These are phyloP conservation scores for Euptelea pleiosperma DNA, from an alignment of 164 flowering plant genomes.

Conservation along the genomic window DNA sequence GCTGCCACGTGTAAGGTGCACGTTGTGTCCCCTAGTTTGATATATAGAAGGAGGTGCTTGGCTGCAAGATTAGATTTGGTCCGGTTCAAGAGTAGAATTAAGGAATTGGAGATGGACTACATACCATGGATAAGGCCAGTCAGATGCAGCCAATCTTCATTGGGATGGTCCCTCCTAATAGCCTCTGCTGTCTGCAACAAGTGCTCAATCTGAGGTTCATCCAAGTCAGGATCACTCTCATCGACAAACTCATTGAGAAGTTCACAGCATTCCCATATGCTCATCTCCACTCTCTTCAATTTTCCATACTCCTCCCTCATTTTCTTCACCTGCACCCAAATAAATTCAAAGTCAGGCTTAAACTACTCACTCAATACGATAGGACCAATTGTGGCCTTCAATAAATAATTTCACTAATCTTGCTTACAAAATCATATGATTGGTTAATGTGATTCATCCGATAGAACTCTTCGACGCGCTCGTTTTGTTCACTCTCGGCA, in stretches of 20 bases:
- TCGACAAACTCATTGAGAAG: constrained; percentile 38
- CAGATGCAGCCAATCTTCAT: constrained; percentile 43
- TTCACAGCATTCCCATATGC: constrained; percentile 47
- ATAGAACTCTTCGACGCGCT: constrained; percentile 44
- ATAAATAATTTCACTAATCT: background rate
- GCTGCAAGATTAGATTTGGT: no score
- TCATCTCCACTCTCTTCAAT: constrained; percentile 42
- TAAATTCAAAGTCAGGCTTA: no score
- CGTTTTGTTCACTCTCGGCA: constrained; percentile 36
- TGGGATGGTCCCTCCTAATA: constrained; percentile 36
- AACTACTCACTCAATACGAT: no score
- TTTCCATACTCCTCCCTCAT: constrained; percentile 42
- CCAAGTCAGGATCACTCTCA: constrained; percentile 44
- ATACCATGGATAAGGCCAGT: constrained; percentile 44
- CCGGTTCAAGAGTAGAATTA: constrained; percentile 18
- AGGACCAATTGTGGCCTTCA: no score
- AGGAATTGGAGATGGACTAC: no score
- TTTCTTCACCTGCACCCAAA: constrained; percentile 32
- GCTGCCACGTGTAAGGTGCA: no score
- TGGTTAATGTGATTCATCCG: constrained; percentile 43
- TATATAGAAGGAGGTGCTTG: no score
- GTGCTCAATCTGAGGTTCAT: constrained; percentile 45
- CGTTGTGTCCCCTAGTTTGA: no score
- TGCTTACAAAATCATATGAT: constrained; percentile 46
- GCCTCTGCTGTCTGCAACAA: constrained; percentile 42